Evolutionary conservation across 495 filamentous ascomycete genomes (phyloP).

Genomic region (Cryomyces minteri): DNA sequence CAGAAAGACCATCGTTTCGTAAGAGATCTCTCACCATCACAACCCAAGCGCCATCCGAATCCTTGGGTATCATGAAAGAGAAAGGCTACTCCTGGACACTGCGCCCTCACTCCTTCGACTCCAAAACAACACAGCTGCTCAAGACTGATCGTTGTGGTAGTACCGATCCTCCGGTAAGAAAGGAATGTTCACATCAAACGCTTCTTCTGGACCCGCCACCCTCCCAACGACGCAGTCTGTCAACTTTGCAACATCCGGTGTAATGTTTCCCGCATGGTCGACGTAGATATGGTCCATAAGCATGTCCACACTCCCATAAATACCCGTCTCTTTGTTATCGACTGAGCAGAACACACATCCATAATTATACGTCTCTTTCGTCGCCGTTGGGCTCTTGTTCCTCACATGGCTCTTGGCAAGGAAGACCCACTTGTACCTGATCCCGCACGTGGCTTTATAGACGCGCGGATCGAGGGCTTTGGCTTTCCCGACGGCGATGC

Average conservation of each 20-base stretch:
- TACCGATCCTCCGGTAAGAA: no score
- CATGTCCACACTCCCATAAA: not conserved
- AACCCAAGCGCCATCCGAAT: no score
- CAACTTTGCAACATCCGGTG: not conserved
- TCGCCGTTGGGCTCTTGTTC: not conserved
- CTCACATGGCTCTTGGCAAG: slow-evolving; percentile 29
- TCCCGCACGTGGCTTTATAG: slow-evolving; percentile 15
- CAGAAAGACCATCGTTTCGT: no score
- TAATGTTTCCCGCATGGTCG: not conserved
- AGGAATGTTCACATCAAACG: no score
- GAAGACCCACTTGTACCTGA: slow-evolving; percentile 31
- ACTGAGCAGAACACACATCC: not conserved
- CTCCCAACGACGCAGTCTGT: no score
- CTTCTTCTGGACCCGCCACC: no score
- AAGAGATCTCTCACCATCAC: no score
- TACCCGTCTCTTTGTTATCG: not conserved
- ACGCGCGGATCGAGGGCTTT: slow-evolving; percentile 18
- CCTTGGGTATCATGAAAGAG: no score
- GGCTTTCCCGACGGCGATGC: slow-evolving; percentile 10
- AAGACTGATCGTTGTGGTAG: no score
- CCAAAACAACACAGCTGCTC: no score
- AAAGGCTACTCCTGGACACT: no score
- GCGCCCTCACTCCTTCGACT: no score
- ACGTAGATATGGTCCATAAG: not conserved
- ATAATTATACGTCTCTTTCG: not conserved